Evolutionary conservation across 2,329 filamentous ascomycete genomes (phyloP).

Genomic region (Scolecobasidium constrictum): DNA sequence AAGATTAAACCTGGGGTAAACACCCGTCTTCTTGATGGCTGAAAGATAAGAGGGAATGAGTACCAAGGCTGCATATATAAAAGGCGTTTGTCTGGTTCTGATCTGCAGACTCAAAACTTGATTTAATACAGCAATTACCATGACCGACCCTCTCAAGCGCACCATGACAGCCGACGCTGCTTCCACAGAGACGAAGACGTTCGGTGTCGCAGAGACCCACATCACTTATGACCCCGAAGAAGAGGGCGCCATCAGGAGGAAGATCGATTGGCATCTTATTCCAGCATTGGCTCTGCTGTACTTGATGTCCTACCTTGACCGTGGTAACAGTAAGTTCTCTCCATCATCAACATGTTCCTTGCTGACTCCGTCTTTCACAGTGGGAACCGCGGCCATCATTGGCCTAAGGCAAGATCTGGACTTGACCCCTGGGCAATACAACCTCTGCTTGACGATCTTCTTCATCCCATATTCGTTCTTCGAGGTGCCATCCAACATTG

Average conservation of each 20-base stretch:
- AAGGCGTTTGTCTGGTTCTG: too few species aligned
- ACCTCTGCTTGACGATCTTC: conserved; percentile 23
- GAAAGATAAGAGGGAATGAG: too few species aligned
- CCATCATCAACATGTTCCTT: neutral
- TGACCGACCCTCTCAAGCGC: too few species aligned
- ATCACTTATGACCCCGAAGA: too few species aligned
- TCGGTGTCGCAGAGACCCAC: too few species aligned
- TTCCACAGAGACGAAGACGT: too few species aligned
- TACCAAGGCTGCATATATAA: too few species aligned
- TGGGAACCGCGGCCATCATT: conserved; percentile 10
- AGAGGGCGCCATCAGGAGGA: conserved; percentile 33
- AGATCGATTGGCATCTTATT: conserved; percentile 32
- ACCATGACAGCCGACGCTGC: too few species aligned
- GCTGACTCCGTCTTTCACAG: conserved; percentile 1
- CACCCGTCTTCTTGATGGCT: too few species aligned
- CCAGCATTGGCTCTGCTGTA: conserved; percentile 41
- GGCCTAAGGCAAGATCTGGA: conserved; percentile 1
- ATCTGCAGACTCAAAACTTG: too few species aligned
- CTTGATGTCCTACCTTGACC: conserved; percentile 36
- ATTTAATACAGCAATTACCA: too few species aligned
- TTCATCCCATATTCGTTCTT: conserved; percentile 43
- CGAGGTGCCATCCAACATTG: conserved; percentile 48
- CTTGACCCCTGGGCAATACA: conserved; percentile 3
- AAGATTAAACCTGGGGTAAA: too few species aligned
- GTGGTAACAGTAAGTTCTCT: conserved; percentile 11